phyloP scores from a whole-genome alignment of 2,329 filamentous ascomycete genomes.

The Fusarium sp. region DNA sequence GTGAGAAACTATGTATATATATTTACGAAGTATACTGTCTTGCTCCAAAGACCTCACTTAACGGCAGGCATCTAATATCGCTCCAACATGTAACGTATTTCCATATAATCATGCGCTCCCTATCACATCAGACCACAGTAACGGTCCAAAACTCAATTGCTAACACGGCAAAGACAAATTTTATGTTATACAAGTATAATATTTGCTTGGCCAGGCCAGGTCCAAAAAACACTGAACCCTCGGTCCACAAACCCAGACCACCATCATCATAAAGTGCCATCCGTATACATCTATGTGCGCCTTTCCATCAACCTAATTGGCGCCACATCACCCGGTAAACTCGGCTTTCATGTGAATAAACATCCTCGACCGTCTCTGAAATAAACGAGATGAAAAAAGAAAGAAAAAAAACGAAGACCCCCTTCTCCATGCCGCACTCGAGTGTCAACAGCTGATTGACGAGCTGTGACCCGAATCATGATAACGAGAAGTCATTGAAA shows the following conservation, averaged over 20 bases:
- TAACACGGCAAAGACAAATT: neutral
- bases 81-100: neutral
- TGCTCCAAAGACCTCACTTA: no score
- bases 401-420: slow-evolving; percentile 2
- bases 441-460: neutral
- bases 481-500: slow-evolving; percentile 23
- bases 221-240: slow-evolving; percentile 5
- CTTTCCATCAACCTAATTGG: slow-evolving; percentile 15
- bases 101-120: neutral
- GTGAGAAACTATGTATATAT: neutral
- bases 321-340: slow-evolving; percentile 10
- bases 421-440: neutral
- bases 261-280: slow-evolving; percentile 33
- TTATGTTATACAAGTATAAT: neutral
- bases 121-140: neutral
- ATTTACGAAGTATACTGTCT: neutral
- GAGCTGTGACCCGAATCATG: slow-evolving; percentile 5
- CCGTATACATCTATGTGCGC: slow-evolving; percentile 40
- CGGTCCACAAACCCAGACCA: slow-evolving; percentile 25
- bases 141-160: neutral
- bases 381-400: slow-evolving; percentile 22
- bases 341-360: slow-evolving; percentile 11
- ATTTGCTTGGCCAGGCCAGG: slow-evolving; percentile 5
- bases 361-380: slow-evolving; percentile 6
- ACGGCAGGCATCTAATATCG: no score